Conservation (phyloP, 2,329 filamentous ascomycete genomes). For the Blastomyces gilchristii region DNA sequence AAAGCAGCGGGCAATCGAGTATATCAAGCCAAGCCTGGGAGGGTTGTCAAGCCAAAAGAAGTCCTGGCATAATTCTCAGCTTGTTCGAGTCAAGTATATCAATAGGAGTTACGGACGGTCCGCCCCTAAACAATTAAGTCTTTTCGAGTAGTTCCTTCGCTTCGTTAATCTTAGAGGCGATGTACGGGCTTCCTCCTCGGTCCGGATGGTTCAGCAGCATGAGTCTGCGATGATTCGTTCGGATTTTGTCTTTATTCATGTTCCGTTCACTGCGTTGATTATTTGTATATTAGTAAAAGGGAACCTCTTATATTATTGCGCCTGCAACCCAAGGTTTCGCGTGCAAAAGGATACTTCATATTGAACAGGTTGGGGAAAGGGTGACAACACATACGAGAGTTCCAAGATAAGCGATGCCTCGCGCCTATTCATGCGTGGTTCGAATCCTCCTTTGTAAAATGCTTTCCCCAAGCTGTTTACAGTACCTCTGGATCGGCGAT, state of each 20-base stretch:
- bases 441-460: slow-evolving; percentile 98
- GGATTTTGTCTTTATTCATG: slow-evolving; percentile 82
- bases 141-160: slow-evolving; percentile 96
- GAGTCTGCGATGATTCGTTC: slow-evolving; percentile 86
- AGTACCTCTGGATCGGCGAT: slow-evolving; percentile 61
- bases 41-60: not conserved
- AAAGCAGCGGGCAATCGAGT: no score
- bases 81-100: not conserved
- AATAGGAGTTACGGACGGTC: not conserved
- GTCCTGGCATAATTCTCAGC: not conserved
- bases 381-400: slow-evolving; percentile 55
- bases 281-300: not conserved
- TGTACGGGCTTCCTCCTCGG: slow-evolving; percentile 88
- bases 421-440: slow-evolving; percentile 82
- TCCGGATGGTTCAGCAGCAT: slow-evolving; percentile 99
- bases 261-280: slow-evolving; percentile 62
- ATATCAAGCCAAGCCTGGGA: not conserved
- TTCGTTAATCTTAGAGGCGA: slow-evolving; percentile 97
- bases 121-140: not conserved
- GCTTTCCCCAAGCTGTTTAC: slow-evolving; percentile 74
- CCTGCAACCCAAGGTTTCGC: not conserved
- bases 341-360: not conserved
- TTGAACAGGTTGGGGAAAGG: not conserved
- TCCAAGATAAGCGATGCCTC: slow-evolving; percentile 87
- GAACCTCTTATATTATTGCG: slow-evolving; percentile 10